These are phyloP conservation scores for Ligustrum vulgare DNA, from an alignment of 257 asterid species.

Conservation along the genomic window DNA sequence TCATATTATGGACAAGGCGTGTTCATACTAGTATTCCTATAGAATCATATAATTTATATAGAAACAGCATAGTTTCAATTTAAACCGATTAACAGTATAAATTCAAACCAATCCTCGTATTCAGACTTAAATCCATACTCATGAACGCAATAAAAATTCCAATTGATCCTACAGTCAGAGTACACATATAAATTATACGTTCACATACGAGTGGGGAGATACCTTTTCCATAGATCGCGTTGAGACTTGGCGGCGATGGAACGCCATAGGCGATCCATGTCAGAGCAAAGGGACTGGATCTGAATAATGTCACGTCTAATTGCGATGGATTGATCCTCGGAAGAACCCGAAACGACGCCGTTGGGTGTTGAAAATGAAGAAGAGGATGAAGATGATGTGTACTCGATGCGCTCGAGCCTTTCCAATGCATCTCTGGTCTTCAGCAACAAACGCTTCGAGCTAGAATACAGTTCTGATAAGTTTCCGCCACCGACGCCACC, in stretches of 20 bases:
- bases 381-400: slow-evolving; percentile 53
- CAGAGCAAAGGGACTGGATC: slow-evolving; percentile 72
- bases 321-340: slow-evolving; percentile 42
- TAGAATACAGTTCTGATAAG: slow-evolving; percentile 69
- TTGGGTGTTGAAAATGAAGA: slow-evolving; percentile 41
- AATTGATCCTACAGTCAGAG: too few species aligned
- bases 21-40: too few species aligned
- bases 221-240: slow-evolving; percentile 99
- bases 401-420: slow-evolving; percentile 78
- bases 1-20: not conserved
- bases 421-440: slow-evolving; percentile 77
- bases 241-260: slow-evolving; percentile 78
- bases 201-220: not conserved
- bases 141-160: too few species aligned
- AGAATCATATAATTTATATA: too few species aligned
- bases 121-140: not conserved
- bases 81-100: too few species aligned
- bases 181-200: not conserved
- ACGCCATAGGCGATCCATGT: slow-evolving; percentile 95
- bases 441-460: slow-evolving; percentile 62
- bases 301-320: slow-evolving; percentile 58
- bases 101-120: not conserved
- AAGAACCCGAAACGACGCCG: slow-evolving; percentile 42
- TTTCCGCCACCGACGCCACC: slow-evolving; percentile 42
- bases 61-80: too few species aligned